Base-by-base conservation (phyloP, 2,329 filamentous ascomycete genomes). In the Thielaviopsis ethacetica region DNA sequence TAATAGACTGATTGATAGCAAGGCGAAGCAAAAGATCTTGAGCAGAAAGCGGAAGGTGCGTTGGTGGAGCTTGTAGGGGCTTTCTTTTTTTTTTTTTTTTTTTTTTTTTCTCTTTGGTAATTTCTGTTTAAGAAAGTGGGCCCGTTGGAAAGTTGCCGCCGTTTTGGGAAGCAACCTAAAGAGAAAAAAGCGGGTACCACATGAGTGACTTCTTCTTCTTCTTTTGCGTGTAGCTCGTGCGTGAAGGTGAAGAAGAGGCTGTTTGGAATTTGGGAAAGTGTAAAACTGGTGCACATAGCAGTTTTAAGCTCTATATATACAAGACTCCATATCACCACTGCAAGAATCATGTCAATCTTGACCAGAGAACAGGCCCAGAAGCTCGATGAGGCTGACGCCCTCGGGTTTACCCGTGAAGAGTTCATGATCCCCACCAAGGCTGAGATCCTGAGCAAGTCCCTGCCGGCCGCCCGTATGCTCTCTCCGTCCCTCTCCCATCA, bases 401-500 rank as follows among this genome's bases (percentile, higher is more conserved):
- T 86, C 34, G 70, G 70, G 12, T 70, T 72, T 51, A 76, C 84
- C 58, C 77, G 86, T 49, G 69, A 78, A 7, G 77, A 89, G 64
- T 93, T 90, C 68, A 76, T 84, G 54, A 84, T 91, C 58, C 88
- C 88, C 1, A 84, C 66, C 60, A 67, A 64, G 60, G 63, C 63
- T 27, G 66, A 68, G 60, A 65, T 67, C 54, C 60, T 61, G 53
- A 66, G 66, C 62, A 67, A 65, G 56, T 63, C 65, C 27, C 65
- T 71, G 52, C 57, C 62, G n/a, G 53, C 63, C 60, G 59, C 58
- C 59, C 58, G 64, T 65, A 53, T 59, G 61, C 60, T 47, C 26
- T n/a, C 7, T n/a, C 22, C n/a, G 10, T 27, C 17, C 13, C 17
- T 9, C n/a, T 10, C 30, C 21, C 41, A 5, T 12, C n/a, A 38